phyloP scores from a whole-genome alignment of 306 rosid species.

The Styphnolobium japonicum region DNA sequence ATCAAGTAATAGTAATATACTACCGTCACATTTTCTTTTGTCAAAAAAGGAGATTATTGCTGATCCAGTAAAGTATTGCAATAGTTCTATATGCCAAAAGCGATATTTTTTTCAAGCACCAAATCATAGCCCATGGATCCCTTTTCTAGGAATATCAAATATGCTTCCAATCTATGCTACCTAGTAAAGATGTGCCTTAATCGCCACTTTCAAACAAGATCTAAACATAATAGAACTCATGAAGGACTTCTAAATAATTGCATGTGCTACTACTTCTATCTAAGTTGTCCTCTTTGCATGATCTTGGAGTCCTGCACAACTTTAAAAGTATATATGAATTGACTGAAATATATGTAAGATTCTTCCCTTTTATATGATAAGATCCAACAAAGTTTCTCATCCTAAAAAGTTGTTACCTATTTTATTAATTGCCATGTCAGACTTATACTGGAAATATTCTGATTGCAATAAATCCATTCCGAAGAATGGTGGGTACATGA shows the following conservation, averaged over 20 bases:
- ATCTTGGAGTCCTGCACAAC: slow-evolving; percentile 95
- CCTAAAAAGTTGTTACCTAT: slow-evolving; percentile 10
- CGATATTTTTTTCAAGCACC: background rate
- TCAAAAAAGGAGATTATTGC: too few relatives aligned
- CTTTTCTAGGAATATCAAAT: background rate
- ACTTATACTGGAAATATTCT: slow-evolving; percentile 97
- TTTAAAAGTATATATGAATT: slow-evolving; percentile 85
- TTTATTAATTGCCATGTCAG: slow-evolving; percentile 43
- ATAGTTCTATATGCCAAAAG: background rate
- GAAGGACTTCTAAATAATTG: too few relatives aligned
- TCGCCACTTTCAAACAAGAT: background rate
- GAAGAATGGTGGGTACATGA: slow-evolving; percentile 91
- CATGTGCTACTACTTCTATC: too few relatives aligned
- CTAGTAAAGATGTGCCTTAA: background rate
- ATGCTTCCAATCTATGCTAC: background rate
- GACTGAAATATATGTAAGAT: slow-evolving; percentile 88
- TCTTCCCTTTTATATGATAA: slow-evolving; percentile 20
- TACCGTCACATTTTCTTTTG: too few relatives aligned
- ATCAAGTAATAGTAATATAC: too few relatives aligned
- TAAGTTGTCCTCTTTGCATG: slow-evolving; percentile 90
- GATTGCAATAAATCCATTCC: slow-evolving; percentile 98
- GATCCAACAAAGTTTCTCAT: background rate
- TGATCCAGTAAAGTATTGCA: background rate
- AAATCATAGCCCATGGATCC: background rate
- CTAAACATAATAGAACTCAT: background rate